These are phyloP conservation scores for Gossypium rotundifolium DNA, from an alignment of 345 rosid species.

Conservation along the genomic window DNA sequence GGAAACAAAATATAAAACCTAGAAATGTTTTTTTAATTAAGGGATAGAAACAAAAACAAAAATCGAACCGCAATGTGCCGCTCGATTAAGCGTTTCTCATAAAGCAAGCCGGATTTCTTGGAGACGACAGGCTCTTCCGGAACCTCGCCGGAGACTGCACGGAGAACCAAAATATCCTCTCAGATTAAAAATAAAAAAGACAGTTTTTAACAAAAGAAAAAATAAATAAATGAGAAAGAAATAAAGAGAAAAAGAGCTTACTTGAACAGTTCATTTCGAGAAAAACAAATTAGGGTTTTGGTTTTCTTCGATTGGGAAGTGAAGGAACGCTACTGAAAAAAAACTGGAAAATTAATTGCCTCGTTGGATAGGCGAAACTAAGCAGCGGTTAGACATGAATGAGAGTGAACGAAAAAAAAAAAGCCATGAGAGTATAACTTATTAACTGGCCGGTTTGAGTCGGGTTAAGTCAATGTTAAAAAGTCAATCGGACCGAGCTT, in stretches of 20 bases:
- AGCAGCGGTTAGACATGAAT: too few species aligned
- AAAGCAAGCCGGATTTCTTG: conserved; percentile 71
- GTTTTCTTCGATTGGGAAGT: neutral
- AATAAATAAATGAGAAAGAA: neutral
- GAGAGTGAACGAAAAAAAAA: too few species aligned
- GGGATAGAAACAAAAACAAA: neutral
- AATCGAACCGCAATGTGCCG: conserved; percentile 60
- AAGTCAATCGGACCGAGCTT: too few species aligned
- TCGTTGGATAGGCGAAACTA: neutral
- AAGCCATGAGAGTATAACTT: too few species aligned
- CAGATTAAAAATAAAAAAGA: conserved; percentile 8
- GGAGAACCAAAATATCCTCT: neutral
- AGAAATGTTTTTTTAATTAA: conserved; percentile 2
- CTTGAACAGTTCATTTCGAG: conserved; percentile 75
- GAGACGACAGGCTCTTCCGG: conserved; percentile 90
- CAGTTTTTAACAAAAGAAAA: neutral
- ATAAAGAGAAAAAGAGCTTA: conserved; percentile 23
- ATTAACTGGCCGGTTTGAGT: too few species aligned
- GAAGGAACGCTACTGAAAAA: neutral
- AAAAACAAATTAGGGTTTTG: conserved; percentile 27
- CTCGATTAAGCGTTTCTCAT: conserved; percentile 85
- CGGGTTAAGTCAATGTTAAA: too few species aligned
- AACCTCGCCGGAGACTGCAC: conserved; percentile 84
- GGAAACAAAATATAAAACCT: conserved; percentile 25
- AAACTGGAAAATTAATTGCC: neutral